Conservation (phyloP, 371 early-diverging fungal genomes). For the Actinomortierella ambigua region DNA sequence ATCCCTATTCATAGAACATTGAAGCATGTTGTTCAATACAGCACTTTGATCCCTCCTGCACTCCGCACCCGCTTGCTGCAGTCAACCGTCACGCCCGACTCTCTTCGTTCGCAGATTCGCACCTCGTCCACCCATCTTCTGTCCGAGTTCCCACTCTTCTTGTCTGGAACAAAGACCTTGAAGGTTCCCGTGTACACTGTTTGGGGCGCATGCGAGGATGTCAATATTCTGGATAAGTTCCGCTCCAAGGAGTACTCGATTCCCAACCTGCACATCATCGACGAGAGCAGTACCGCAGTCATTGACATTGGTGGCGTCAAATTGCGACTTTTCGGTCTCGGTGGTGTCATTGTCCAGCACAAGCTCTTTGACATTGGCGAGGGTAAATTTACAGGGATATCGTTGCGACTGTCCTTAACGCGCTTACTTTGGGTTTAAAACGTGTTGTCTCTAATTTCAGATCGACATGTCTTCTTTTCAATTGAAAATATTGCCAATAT, state of each 20-base stretch:
- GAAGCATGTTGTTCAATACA: constrained; percentile 67
- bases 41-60: constrained; percentile 59
- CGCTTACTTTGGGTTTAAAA: too few species aligned
- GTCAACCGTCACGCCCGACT: constrained; percentile 48
- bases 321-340: constrained; percentile 67
- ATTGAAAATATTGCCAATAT: too few species aligned
- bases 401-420: too few species aligned
- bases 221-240: constrained; percentile 65
- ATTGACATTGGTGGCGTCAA: constrained; percentile 66
- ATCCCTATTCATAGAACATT: constrained; percentile 51
- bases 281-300: constrained; percentile 60
- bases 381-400: too few species aligned
- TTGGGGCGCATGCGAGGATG: constrained; percentile 75
- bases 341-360: constrained; percentile 70
- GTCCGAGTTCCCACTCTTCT: constrained; percentile 61
- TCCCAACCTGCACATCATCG: constrained; percentile 60
- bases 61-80: constrained; percentile 51
- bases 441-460: neutral
- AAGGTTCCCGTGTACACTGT: constrained; percentile 70
- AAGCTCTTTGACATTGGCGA: constrained; percentile 75
- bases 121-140: constrained; percentile 53
- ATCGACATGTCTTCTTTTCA: neutral
- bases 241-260: constrained; percentile 56
- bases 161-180: constrained; percentile 51
- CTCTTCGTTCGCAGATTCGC: constrained; percentile 54